phyloP scores from a whole-genome alignment of 768 basidiomycete species.

The Russula sp. region DNA sequence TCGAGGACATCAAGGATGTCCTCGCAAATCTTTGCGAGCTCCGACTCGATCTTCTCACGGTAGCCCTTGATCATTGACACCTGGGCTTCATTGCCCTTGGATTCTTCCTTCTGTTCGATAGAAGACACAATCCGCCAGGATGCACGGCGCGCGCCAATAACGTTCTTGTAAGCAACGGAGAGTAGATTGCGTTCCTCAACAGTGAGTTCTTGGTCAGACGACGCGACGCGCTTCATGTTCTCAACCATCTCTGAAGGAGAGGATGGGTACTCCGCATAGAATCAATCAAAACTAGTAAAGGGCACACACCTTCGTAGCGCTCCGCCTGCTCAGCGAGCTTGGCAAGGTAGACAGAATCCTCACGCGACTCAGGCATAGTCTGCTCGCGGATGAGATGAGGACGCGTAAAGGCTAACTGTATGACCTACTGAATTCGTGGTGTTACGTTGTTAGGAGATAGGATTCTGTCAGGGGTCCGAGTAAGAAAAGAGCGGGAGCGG shows the following conservation, averaged over 20 bases:
- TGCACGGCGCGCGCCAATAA: constrained; percentile 95
- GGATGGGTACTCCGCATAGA: constrained; percentile 18
- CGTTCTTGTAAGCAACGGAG: constrained; percentile 97
- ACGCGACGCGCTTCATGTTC: constrained; percentile 99
- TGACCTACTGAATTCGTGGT: constrained; percentile 18
- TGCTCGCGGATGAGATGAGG: constrained; percentile 25
- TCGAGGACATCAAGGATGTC: constrained; percentile 96
- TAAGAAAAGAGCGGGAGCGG: constrained; percentile 13
- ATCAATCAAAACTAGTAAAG: constrained; percentile 1
- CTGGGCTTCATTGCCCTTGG: constrained; percentile 94
- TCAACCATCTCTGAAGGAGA: constrained; percentile 80
- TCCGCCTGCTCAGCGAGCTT: constrained; percentile 99
- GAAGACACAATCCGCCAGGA: constrained; percentile 98
- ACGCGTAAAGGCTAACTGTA: background rate
- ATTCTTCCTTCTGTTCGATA: constrained; percentile 99
- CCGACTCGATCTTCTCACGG: constrained; percentile 95
- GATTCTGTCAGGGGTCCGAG: constrained; percentile 18
- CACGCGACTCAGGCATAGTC: constrained; percentile 78
- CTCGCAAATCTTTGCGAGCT: constrained; percentile 97
- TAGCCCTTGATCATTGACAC: constrained; percentile 97
- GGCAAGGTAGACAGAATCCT: constrained; percentile 99
- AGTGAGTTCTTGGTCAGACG: constrained; percentile 95
- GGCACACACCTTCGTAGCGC: constrained; percentile 83
- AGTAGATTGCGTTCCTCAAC: constrained; percentile 94
- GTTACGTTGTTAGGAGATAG: constrained; percentile 22